Evolutionary conservation across 2,329 filamentous ascomycete genomes (phyloP), one percentile per base, ranked within the genome.

Genomic region (Hypoxylon sp.): DNA sequence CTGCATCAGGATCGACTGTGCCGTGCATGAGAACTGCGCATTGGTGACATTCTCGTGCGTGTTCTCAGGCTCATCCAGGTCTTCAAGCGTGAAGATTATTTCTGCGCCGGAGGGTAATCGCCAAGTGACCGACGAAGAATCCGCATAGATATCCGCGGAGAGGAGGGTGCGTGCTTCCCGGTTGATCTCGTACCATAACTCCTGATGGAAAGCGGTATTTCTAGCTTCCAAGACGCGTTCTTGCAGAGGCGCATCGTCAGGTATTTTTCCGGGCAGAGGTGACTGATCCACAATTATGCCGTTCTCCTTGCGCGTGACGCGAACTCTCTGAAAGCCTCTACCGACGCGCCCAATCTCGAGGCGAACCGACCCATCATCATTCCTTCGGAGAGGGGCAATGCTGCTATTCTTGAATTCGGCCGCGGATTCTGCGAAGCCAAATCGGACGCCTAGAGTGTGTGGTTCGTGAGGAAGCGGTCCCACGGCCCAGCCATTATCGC

Each of bases 181-280:
- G 42, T 87, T 86, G 52, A 97, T 78, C 71, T 99, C 94, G 62
- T 96, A 86, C 80, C 91, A 97, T 1, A 99, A 75, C 67, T 99
- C 94, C 66, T 92, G 87, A 19, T 89, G 85, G 63, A 90, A 91
- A 13, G 93, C 78, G 38, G 88, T 90, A 69, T 94, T 88, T 48
- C 90, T 81, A 2, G 90, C 88, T 62, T 89, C 83, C 12, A 87
- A 81, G 21, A 95, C 89, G 7, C 86, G 80, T 20, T 83, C 78
- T 59, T 90, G 84, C 6, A 92, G 74, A 1, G 81, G 76, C 2
- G 79, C 77, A 26, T 87, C 80, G 25, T 83, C 78, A 17, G 77
- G 75, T 4, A 83, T 72, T 2, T 80, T 78, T 30, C 77, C 75
- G 3, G 81, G 80, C 7, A 78, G 66, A 20, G 69, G 66, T 7